Evolutionary conservation across 2,329 filamentous ascomycete genomes (phyloP).

Genomic region (Beauveria pseudobassiana): DNA sequence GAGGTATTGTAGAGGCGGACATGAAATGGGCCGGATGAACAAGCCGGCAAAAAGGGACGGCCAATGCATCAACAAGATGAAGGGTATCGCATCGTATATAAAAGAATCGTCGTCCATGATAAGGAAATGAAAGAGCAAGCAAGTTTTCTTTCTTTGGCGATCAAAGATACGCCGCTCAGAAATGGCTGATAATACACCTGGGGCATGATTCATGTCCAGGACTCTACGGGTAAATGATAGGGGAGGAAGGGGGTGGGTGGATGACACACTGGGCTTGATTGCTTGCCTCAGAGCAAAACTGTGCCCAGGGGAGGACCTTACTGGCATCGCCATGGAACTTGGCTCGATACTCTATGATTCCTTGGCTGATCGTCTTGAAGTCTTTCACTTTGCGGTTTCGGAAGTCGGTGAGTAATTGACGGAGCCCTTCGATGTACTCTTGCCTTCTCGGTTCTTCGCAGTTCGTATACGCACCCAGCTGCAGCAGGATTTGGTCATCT

Average conservation of each 20-base stretch:
- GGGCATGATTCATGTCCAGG: neutral
- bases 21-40: neutral
- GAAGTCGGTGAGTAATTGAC: conserved; percentile 51
- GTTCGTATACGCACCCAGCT: conserved; percentile 60
- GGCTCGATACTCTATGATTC: conserved; percentile 60
- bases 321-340: conserved; percentile 57
- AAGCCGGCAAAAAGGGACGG: neutral
- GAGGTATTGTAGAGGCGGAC: neutral
- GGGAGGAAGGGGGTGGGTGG: neutral
- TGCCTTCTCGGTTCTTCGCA: conserved; percentile 54
- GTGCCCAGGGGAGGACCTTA: conserved; percentile 52
- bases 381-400: conserved; percentile 54
- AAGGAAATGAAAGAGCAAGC: neutral
- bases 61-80: neutral
- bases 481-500: conserved; percentile 69
- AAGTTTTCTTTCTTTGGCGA: neutral
- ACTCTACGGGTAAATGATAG: neutral
- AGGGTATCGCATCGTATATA: neutral
- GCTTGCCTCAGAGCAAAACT: conserved; percentile 28
- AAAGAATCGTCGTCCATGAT: neutral
- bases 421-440: conserved; percentile 56
- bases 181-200: neutral
- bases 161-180: neutral
- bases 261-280: neutral
- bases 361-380: conserved; percentile 58